Base-by-base conservation (phyloP, 1,139 yeast genomes). In the Suhomyces maxii region DNA sequence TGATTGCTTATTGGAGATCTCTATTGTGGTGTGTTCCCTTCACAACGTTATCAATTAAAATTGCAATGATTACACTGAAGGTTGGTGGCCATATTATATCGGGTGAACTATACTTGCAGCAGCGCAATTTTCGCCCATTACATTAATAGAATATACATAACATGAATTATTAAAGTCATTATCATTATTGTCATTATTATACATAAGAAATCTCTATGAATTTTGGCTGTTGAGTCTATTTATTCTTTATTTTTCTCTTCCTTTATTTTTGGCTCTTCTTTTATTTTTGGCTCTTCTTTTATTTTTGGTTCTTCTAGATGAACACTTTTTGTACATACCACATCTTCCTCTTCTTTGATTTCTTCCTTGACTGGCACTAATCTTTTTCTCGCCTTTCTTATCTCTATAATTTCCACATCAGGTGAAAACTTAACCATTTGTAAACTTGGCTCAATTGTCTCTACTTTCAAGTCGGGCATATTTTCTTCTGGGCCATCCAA, bases 401-500 rank as follows among this genome's bases (percentile, higher is more conserved):
- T 75, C 38, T 80, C 83, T 5, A 83, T 64, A 8, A 85, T 76
- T 56, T 83, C 82, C 11, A 85, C 78, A 54, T 82, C 83, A 4
- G 71, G 72, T 0, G 89, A 68, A 53, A 84, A 76, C 53, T 75
- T 81, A 10, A 84, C 86, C 35, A 76, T 73, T 1, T 67, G 67
- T 1, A 73, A 36, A 1, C 78, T 80, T 0, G 84, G 78, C 1
- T 73, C 74, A 14, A 87, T 79, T 0, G 96, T 88, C 51, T 89
- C 96, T 6, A 83, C 79, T n/a, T 60, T 60, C 8, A 83, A 74
- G 1, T 71, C 76, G 0, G 91, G 90, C 79, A 91, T 76, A 55
- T 89, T 89, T 1, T 77, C 80, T 58, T 91, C 97, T 0, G 97
- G 97, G 0, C 98, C 98, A 57, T 80, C 80, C 0, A 82, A 79